phyloP scores from a whole-genome alignment of 495 filamentous ascomycete genomes.

The Aspergillus mulundensis region DNA sequence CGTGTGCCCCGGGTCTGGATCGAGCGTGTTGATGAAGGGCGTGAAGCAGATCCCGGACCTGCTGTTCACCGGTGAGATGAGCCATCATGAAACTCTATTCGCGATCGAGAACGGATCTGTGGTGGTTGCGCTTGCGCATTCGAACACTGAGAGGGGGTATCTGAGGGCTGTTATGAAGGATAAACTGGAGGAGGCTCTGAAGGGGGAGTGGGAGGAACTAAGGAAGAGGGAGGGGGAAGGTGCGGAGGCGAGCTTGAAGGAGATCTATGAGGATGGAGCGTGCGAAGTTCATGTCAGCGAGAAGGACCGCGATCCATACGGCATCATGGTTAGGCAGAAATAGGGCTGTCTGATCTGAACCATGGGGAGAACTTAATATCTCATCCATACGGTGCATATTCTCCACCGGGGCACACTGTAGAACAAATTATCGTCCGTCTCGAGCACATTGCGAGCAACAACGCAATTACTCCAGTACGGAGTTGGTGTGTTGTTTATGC shows the following conservation, averaged over 20 bases:
- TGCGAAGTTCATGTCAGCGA: constrained; percentile 70
- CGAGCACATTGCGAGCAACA: too few relatives aligned
- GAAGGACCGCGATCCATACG: constrained; percentile 75
- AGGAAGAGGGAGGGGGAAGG: constrained; percentile 30
- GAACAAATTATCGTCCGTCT: too few relatives aligned
- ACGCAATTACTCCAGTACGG: too few relatives aligned
- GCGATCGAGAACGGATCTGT: constrained; percentile 83
- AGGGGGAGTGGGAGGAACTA: constrained; percentile 48
- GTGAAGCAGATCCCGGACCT: constrained; percentile 57
- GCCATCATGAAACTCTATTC: constrained; percentile 83
- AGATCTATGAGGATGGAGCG: constrained; percentile 45
- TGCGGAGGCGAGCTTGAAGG: constrained; percentile 32
- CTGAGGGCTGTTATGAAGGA: constrained; percentile 64
- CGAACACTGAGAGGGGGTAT: constrained; percentile 84
- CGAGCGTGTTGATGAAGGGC: constrained; percentile 63
- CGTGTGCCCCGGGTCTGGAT: constrained; percentile 84
- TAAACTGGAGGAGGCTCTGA: constrained; percentile 56
- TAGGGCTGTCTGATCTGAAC: not conserved
- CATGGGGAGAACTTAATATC: too few relatives aligned
- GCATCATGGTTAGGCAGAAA: constrained; percentile 52
- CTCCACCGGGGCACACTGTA: too few relatives aligned
- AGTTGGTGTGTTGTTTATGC: not conserved
- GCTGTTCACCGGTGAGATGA: constrained; percentile 87
- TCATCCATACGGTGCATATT: too few relatives aligned
- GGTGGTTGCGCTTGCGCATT: constrained; percentile 83